Conservation (phyloP, 1,284 basidiomycete species). For the Ganoderma meredithae region DNA sequence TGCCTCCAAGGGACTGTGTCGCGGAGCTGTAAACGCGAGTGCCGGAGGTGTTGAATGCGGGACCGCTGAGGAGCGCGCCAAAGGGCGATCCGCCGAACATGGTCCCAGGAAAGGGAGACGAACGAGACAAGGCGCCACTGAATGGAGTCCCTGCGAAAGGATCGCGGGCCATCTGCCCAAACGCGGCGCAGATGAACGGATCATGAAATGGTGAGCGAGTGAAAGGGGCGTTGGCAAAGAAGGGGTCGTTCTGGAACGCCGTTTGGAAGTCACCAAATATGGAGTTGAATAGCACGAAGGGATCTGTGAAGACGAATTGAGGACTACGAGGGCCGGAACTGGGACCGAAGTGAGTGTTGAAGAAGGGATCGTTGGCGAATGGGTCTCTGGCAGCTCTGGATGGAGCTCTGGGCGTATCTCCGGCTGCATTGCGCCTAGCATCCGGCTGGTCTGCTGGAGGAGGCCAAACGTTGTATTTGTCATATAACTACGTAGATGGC, state of each 20-base stretch:
- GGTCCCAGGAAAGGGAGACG: not conserved
- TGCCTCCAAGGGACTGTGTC: conserved; percentile 31
- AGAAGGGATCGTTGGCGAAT: conserved; percentile 46
- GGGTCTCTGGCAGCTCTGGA: conserved; percentile 25
- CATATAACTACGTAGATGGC: conserved; percentile 61
- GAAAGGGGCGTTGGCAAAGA: conserved; percentile 38
- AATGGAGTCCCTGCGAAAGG: conserved; percentile 24
- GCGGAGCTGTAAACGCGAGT: conserved; percentile 35
- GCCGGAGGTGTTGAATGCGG: conserved; percentile 16
- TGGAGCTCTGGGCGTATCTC: not conserved
- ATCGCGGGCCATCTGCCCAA: conserved; percentile 10
- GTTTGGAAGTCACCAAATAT: conserved; percentile 61
- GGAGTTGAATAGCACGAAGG: conserved; percentile 73
- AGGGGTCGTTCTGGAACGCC: conserved; percentile 39
- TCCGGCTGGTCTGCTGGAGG: conserved; percentile 52
- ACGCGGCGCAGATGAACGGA: conserved; percentile 34
- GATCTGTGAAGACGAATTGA: conserved; percentile 65
- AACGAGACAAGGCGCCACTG: conserved; percentile 18
- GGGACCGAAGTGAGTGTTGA: conserved; percentile 34
- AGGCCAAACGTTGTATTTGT: conserved; percentile 74
- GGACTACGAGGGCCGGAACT: conserved; percentile 32
- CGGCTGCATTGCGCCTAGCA: conserved; percentile 29
- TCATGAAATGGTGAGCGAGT: conserved; percentile 30
- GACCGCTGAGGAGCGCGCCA: conserved; percentile 20
- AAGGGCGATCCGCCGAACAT: conserved; percentile 16